Base-by-base conservation (phyloP, 768 basidiomycete species). In the Termitomyces sp. region DNA sequence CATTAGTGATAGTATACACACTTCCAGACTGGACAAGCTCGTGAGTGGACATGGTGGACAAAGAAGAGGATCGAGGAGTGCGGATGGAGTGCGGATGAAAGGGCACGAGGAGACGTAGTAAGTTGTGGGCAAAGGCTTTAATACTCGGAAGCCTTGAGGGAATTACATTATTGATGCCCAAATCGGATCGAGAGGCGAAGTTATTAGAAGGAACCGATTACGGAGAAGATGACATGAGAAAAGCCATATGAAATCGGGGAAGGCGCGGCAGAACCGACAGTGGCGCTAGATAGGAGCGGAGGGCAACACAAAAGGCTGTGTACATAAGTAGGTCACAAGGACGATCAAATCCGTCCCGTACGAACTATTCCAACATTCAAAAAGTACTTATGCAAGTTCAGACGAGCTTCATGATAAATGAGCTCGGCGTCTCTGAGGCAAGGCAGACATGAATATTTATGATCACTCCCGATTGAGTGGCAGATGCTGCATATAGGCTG, bases 1-100 rank as follows among this genome's bases (percentile, higher is more conserved):
- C 74, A 68, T 86, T 87, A 42, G 66, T 71, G 62, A 86, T 73
- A 35, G 62, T 72, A 70, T 81, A 85, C 0, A 64, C 72, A 16
- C 38, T 55, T 20, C 80, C 78, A 30, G 72, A 68, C 55, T 73
- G 67, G 38, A 77, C 65, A 35, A 69, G 57, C 36, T 70, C 69
- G 7, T 49, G 50, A 18, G 56, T 22, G 5, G 65, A 58, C 65
- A 64, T 64, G 33, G 50, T 14, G 13, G 13, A 14, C 26, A 26
- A 20, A 7, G 9, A 4, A 26, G 8, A 36, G 16, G 12, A 10
- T 14, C 1, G 32, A 32, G 10, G 22, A 18, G 32, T 36, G 26
- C 20, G 24, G 13, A 49, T 28, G 35, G 26, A 42, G 28, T n/a
- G 47, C 32, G 18, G 36, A 48, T 10, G 55, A 47, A 28, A 26